These are phyloP conservation scores for Chenopodium album DNA, from an alignment of 148 eudicot genomes.

Conservation along the genomic window DNA sequence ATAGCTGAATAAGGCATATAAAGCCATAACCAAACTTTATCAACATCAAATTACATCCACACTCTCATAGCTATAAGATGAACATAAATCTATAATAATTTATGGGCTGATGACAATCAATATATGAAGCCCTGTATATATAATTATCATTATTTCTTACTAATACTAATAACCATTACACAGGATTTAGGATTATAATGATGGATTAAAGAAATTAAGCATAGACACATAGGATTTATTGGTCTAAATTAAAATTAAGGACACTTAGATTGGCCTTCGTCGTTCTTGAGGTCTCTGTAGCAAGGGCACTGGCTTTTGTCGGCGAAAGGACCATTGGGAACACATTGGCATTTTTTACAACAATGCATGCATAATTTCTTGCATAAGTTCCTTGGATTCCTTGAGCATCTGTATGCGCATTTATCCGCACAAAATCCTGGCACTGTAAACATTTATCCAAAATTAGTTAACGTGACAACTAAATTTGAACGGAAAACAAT, in stretches of 20 bases:
- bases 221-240: background rate
- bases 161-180: background rate
- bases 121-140: background rate
- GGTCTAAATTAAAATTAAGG: conserved; percentile 20
- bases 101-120: background rate
- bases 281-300: conserved; percentile 26
- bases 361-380: conserved; percentile 27
- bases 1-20: background rate
- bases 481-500: no score
- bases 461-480: no score
- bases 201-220: background rate
- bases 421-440: conserved; percentile 20
- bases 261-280: conserved; percentile 27
- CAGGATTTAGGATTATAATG: background rate
- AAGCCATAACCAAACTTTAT: background rate
- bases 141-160: background rate
- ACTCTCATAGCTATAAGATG: background rate
- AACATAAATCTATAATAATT: background rate
- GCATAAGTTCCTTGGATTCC: conserved; percentile 28
- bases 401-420: conserved; percentile 26
- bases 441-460: conserved; percentile 11
- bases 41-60: background rate
- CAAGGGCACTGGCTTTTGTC: conserved; percentile 29
- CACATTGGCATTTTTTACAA: conserved; percentile 27
- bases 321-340: conserved; percentile 24